Evolutionary conservation across 2,329 filamentous ascomycete genomes (phyloP).

Genomic region (Colletotrichum salicis): DNA sequence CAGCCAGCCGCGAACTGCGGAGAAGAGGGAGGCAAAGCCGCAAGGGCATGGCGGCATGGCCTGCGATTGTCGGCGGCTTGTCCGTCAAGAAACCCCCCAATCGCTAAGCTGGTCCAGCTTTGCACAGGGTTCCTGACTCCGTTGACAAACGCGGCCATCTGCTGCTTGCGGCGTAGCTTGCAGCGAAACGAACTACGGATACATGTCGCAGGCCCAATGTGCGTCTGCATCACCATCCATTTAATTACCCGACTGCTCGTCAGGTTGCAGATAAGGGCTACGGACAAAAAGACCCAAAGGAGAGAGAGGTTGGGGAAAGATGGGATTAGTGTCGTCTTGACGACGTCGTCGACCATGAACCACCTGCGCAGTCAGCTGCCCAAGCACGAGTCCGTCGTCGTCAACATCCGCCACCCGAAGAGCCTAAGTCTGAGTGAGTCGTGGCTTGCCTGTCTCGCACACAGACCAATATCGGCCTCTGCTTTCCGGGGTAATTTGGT

Average conservation of each 20-base stretch:
- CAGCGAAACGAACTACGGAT: conserved; percentile 2
- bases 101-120: neutral
- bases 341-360: neutral
- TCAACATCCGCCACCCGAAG: conserved; percentile 13
- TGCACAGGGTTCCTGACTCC: neutral
- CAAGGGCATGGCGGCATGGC: conserved; percentile 11
- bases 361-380: neutral
- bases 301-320: neutral
- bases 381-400: conserved; percentile 22
- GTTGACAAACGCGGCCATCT: conserved; percentile 13
- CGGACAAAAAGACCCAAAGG: neutral
- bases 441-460: conserved; percentile 6
- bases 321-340: neutral
- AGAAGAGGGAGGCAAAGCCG: conserved; percentile 9
- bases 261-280: neutral
- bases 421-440: conserved; percentile 15
- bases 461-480: neutral
- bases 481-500: neutral
- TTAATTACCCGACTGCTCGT: neutral
- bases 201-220: neutral
- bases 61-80: neutral
- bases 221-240: neutral
- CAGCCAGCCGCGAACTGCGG: conserved; percentile 19
- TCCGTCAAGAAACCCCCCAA: conserved; percentile 5
- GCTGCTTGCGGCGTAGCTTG: conserved; percentile 26